phyloP scores from a whole-genome alignment of 2,329 filamentous ascomycete species.

The Acarospora socialis region DNA sequence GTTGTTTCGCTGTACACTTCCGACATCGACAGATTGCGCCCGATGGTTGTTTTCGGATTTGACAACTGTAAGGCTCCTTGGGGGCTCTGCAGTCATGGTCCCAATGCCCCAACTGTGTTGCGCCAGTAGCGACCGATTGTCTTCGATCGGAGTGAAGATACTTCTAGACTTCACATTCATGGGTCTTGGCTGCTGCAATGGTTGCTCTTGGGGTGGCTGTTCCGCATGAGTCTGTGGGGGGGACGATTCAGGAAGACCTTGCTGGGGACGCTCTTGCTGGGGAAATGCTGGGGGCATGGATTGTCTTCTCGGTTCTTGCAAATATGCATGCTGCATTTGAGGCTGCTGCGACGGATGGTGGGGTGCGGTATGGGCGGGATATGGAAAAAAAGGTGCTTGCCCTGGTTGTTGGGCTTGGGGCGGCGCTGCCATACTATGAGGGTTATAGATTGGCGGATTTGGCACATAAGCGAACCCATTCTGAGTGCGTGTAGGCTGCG shows the following conservation, averaged over 20 bases:
- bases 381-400: conserved; percentile 14
- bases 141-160: conserved; percentile 95
- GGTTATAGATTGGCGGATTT: conserved; percentile 74
- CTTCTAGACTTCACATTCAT: conserved; percentile 60
- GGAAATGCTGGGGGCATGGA: conserved; percentile 59
- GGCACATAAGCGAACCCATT: conserved; percentile 75
- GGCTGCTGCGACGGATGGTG: conserved; percentile 27
- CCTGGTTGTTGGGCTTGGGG: conserved; percentile 30
- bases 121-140: conserved; percentile 73
- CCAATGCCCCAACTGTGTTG: conserved; percentile 65
- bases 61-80: conserved; percentile 25
- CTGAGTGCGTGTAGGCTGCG: conserved; percentile 45
- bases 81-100: conserved; percentile 38
- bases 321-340: conserved; percentile 52
- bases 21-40: conserved; percentile 52
- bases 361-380: conserved; percentile 27
- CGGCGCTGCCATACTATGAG: conserved; percentile 37
- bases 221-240: conserved; percentile 33
- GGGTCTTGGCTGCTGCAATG: conserved; percentile 48
- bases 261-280: conserved; percentile 41
- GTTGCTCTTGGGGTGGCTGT: conserved; percentile 40
- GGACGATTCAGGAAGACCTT: conserved; percentile 43
- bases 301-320: conserved; percentile 61
- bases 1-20: conserved; percentile 39
- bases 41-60: conserved; percentile 32